Base-by-base conservation (phyloP, 768 basidiomycete species). In the Mycena belliarum region DNA sequence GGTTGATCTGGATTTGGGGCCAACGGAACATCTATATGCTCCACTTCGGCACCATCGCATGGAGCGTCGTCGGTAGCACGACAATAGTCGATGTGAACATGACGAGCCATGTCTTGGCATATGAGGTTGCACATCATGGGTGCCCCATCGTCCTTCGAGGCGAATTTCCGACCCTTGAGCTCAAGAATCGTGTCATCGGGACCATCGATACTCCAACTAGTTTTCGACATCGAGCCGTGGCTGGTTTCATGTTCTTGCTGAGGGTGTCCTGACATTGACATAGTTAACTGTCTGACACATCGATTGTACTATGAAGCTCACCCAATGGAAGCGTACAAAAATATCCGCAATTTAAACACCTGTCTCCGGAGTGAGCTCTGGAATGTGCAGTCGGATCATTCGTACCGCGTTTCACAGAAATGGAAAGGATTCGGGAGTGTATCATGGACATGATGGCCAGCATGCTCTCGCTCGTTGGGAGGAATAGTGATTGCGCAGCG, bases 101-200 rank as follows among this genome's bases (percentile, higher is more conserved):
- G 85, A 21, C 86, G 70, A 0, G 83, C 85, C 68, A 85, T 72
- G 14, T 79, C 69, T 1, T 76, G 73, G 59, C 83, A 87, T 25
- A 83, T 63, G 20, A 85, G 72, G 43, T 75, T 85, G 63, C 86
- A 86, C 73, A 86, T 75, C 81, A 86, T 83, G 0, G 84, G 84
- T 0, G 82, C 83, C 10, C 85, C 83, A 35, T 81, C 79, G 47
- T 84, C 82, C 18, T 76, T 75, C 0, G 77, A 61, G n/a, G 76
- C 80, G 63, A 83, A 86, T 57, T 75, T 80, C 47, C 77, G 77
- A 2, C 85, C 85, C 57, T 79, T 76, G 2, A 85, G 68, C 60
- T 87, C 86, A 1, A 85, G 57, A 3, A 70, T 65, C 3, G 72
- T 74, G 16, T 75, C 81, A 7, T 83, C 79, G 2, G 76, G 75